Base-by-base conservation (phyloP, 129 eudicot genomes). In the Flaveria linearis region DNA sequence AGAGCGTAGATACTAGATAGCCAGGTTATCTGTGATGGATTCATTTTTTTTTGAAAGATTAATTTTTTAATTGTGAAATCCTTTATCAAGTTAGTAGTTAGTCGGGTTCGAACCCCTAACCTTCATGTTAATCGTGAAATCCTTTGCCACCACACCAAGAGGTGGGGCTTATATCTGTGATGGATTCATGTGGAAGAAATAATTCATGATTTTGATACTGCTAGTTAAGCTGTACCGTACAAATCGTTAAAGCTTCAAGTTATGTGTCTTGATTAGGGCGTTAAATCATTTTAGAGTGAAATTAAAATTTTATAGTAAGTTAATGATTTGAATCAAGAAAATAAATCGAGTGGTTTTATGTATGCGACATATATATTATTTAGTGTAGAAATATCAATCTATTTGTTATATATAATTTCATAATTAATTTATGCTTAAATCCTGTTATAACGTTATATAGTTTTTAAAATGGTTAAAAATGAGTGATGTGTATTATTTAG, bases 151-250 rank as follows among this genome's bases (percentile, higher is more conserved):
- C n/a, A n/a, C n/a, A n/a, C n/a, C n/a, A n/a, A n/a, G n/a, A n/a
- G n/a, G n/a, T n/a, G n/a, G n/a, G n/a, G n/a, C n/a, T n/a, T n/a
- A n/a, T n/a, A n/a, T n/a, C n/a, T n/a, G n/a, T n/a, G n/a, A 73
- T 57, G 42, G 55, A 10, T 36, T 36, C 41, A 36, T 23, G 57
- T 14, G 10, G 51, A 57, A 25, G n/a, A 25, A 61, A 13, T 26
- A 62, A 2, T 62, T 62, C 56, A 56, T 55, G 60, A 56, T 42
- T 69, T 42, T 69, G 28, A 28, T 53, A 53, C 68, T 53, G 57
- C 67, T 17, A 1, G 33, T 22, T 55, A 16, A 41, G 14, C 5
- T 41, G 39, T 57, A 20, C 41, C 39, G 14, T 73, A 73, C 55
- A 58, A 58, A 2, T 20, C 5, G 28, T 12, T 55, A 55, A 14